phyloP scores from a whole-genome alignment of 768 basidiomycete species.

The Agaricus subrufescens region DNA sequence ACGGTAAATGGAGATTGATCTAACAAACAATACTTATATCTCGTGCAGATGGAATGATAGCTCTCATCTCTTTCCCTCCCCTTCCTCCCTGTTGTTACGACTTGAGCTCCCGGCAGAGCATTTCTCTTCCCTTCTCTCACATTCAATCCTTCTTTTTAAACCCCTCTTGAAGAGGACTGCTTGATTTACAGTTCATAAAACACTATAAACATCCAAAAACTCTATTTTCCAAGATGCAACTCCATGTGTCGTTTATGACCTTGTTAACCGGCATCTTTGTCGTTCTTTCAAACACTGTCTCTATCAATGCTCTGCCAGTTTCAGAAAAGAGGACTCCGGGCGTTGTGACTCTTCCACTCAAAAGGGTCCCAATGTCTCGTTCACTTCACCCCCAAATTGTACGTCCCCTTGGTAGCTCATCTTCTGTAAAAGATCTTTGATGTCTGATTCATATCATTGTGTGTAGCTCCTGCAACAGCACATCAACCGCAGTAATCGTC shows the following conservation, averaged over 20 bases:
- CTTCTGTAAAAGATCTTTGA: not conserved
- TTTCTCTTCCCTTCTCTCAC: constrained; percentile 4
- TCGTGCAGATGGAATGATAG: not conserved
- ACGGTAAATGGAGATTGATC: too few species aligned
- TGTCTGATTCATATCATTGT: constrained; percentile 8
- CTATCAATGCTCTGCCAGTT: constrained; percentile 39
- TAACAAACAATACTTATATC: not conserved
- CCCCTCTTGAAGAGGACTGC: constrained; percentile 16
- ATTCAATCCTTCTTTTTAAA: constrained; percentile 19
- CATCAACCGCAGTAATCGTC: constrained; percentile 48
- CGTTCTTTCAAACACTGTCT: constrained; percentile 29
- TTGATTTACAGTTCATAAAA: not conserved
- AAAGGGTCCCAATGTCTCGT: constrained; percentile 27
- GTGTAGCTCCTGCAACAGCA: constrained; percentile 55
- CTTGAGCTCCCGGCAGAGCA: constrained; percentile 23
- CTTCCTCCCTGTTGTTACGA: constrained; percentile 15
- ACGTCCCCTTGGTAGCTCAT: constrained; percentile 12
- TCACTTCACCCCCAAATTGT: constrained; percentile 31
- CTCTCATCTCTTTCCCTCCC: not conserved
- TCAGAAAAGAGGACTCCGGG: constrained; percentile 22
- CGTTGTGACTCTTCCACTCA: constrained; percentile 39
- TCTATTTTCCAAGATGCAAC: constrained; percentile 39
- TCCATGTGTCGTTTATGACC: constrained; percentile 43
- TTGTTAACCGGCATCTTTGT: constrained; percentile 50
- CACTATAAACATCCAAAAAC: not conserved